Evolutionary conservation across 139 green algal genomes (phyloP).

Genomic region (Dunaliella primolecta): DNA sequence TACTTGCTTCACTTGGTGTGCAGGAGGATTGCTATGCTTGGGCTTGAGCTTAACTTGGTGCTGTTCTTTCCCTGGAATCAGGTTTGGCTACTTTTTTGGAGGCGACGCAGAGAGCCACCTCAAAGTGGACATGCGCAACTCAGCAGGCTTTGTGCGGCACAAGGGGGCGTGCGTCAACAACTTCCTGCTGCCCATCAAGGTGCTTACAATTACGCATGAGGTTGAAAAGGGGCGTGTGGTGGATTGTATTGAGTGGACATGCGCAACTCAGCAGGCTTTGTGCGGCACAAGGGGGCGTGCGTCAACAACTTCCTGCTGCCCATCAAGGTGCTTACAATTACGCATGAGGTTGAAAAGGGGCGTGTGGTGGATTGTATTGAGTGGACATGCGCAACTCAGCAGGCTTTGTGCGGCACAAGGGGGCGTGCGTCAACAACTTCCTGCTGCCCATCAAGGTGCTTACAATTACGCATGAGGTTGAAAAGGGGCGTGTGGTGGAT

Average conservation of each 20-base stretch:
- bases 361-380: too few species aligned
- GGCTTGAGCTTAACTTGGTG: too few species aligned
- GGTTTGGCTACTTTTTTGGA: constrained; percentile 60
- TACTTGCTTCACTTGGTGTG: too few species aligned
- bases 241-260: too few species aligned
- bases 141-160: constrained; percentile 69
- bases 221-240: too few species aligned
- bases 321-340: constrained; percentile 37
- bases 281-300: constrained; percentile 51
- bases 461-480: too few species aligned
- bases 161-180: constrained; percentile 52
- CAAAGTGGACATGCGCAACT: constrained; percentile 61
- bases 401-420: constrained; percentile 63
- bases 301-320: constrained; percentile 74
- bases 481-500: too few species aligned
- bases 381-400: constrained; percentile 66
- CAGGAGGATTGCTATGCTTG: too few species aligned
- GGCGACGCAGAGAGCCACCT: constrained; percentile 64
- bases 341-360: too few species aligned
- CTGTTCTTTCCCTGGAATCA: too few species aligned
- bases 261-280: constrained; percentile 64
- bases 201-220: too few species aligned
- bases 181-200: constrained; percentile 64
- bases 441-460: constrained; percentile 63
- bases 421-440: constrained; percentile 58